Evolutionary conservation across 148 eudicot species (phyloP).

Genomic region (Cornus suecica): DNA sequence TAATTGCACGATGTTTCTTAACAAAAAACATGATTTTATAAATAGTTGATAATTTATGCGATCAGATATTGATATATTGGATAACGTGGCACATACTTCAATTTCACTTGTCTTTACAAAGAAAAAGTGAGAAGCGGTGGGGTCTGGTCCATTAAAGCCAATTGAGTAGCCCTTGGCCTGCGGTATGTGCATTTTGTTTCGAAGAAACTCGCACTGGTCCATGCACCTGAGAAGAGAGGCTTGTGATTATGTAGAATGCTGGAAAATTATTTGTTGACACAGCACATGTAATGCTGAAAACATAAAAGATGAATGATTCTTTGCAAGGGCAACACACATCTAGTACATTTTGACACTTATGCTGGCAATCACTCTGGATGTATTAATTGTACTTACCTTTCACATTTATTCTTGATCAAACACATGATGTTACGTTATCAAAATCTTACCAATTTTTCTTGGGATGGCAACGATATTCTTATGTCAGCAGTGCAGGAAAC

Average conservation of each 20-base stretch:
- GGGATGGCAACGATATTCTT: neutral
- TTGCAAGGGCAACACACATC: neutral
- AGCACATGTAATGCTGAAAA: neutral
- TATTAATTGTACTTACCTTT: neutral
- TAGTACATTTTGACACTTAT: neutral
- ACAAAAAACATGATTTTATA: no score
- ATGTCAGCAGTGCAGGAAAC: neutral
- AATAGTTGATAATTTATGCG: no score
- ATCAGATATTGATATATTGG: no score
- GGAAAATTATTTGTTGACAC: neutral
- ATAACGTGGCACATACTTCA: neutral
- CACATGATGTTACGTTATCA: neutral
- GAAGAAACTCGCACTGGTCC: neutral
- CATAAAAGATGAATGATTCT: neutral
- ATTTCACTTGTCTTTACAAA: neutral
- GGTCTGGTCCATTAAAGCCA: neutral
- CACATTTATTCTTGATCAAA: neutral
- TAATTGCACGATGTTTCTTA: neutral
- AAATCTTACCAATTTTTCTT: no score
- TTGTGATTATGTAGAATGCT: neutral
- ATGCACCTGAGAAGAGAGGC: neutral
- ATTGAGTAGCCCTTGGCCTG: neutral
- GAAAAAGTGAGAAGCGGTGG: neutral
- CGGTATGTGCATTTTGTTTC: neutral
- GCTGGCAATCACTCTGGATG: neutral